Percentiles rank a stretch among this genome's conserved stretches.
Evolutionary conservation across 2,329 filamentous ascomycete species (phyloP).

Genomic region (Myriosclerotinia scirpicola): DNA sequence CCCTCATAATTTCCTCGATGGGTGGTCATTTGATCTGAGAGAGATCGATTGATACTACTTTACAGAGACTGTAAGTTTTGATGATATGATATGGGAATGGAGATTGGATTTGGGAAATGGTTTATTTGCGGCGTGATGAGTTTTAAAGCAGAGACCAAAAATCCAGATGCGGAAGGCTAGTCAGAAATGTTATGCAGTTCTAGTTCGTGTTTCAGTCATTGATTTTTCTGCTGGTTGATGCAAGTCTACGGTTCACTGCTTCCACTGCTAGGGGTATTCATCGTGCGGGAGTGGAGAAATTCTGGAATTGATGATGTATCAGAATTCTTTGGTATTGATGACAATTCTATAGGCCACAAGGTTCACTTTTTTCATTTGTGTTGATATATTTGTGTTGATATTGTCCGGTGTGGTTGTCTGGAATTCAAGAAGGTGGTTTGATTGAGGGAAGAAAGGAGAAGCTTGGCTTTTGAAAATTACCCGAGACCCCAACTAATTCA

Average conservation of each 20-base stretch:
- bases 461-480: no score
- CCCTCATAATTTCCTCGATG: no score
- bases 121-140: background rate
- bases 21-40: background rate
- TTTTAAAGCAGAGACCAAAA: background rate
- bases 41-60: background rate
- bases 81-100: background rate
- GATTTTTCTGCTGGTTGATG: background rate
- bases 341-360: background rate
- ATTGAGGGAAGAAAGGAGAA: no score
- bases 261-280: background rate
- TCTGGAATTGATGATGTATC: background rate
- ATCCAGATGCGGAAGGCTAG: background rate
- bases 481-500: no score
- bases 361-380: no score
- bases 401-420: no score
- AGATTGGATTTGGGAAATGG: background rate
- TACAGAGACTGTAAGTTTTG: background rate
- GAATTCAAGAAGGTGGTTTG: no score
- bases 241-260: background rate
- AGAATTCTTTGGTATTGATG: background rate
- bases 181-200: background rate
- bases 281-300: background rate
- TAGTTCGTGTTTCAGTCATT: background rate
- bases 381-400: no score